Conservation (phyloP, 1,284 basidiomycete genomes). For the Leccinum fallax region DNA sequence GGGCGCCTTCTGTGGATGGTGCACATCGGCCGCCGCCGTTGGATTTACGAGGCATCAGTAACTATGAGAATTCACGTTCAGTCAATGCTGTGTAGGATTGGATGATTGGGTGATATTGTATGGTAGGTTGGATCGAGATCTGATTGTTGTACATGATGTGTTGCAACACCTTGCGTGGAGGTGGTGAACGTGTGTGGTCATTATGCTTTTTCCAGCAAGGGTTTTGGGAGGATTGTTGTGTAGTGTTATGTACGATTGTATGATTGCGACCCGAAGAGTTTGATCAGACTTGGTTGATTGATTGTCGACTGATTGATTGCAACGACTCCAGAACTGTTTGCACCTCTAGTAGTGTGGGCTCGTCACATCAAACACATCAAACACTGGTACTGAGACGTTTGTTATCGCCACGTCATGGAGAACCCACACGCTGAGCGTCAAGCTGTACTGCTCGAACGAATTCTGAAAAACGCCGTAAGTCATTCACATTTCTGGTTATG, state of each 20-base stretch:
- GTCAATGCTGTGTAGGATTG: neutral
- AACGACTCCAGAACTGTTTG: neutral
- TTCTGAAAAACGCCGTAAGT: conserved; percentile 86
- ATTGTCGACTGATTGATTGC: neutral
- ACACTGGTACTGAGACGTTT: neutral
- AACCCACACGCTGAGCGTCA: conserved; percentile 92
- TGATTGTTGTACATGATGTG: conserved; percentile 17
- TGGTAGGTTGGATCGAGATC: neutral
- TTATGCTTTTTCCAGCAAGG: conserved; percentile 12
- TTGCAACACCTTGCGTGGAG: conserved; percentile 19
- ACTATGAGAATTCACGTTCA: conserved; percentile 2
- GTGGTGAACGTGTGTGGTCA: neutral
- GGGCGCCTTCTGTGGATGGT: conserved; percentile 30
- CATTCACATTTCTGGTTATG: neutral
- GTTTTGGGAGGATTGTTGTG: conserved; percentile 23
- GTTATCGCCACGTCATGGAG: conserved; percentile 52
- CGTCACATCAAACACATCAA: neutral
- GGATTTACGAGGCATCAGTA: conserved; percentile 35
- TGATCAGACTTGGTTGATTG: conserved; percentile 1
- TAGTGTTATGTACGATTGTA: neutral
- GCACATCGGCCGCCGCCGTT: conserved; percentile 36
- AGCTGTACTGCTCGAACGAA: conserved; percentile 85
- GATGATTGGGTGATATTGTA: neutral
- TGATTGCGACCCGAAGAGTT: neutral
- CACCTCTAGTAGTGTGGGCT: neutral